Evolutionary conservation across 2,329 filamentous ascomycete genomes (phyloP).

Genomic region (Immersiporthe knoxdaviesiana): DNA sequence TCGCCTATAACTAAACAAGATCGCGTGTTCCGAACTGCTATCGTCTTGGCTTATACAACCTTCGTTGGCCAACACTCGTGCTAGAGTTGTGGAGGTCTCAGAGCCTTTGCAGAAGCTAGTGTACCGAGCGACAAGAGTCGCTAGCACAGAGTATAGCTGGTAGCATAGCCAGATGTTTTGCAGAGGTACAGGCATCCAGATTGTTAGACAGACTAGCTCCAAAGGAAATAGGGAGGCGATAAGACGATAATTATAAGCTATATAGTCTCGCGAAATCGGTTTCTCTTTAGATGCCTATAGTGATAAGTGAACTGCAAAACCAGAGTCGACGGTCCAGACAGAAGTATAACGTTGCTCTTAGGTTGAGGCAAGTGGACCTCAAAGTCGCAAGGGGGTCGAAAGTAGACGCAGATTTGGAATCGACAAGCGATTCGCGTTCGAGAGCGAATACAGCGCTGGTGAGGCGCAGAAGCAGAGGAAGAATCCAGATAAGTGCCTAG

Average conservation of each 20-base stretch:
- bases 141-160: conserved; percentile 32
- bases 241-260: conserved; percentile 27
- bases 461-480: conserved; percentile 25
- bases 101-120: not conserved
- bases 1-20: too few species aligned
- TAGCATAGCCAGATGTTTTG: conserved; percentile 34
- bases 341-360: conserved; percentile 29
- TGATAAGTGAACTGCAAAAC: conserved; percentile 33
- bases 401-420: conserved; percentile 1
- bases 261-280: conserved; percentile 28
- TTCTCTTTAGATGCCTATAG: conserved; percentile 32
- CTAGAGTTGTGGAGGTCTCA: conserved; percentile 3
- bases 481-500: conserved; percentile 27
- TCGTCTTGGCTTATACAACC: too few species aligned
- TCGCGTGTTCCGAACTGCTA: too few species aligned
- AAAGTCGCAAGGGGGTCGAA: conserved; percentile 28
- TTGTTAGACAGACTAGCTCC: conserved; percentile 26
- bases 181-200: conserved; percentile 31
- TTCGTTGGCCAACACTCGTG: not conserved
- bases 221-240: conserved; percentile 30
- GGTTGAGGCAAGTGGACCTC: conserved; percentile 30
- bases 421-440: conserved; percentile 23
- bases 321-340: conserved; percentile 15
- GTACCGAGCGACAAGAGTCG: conserved; percentile 31
- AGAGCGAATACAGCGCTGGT: conserved; percentile 26